phyloP scores from a whole-genome alignment of 2,329 filamentous ascomycete species.

The Fusarium sp. region DNA sequence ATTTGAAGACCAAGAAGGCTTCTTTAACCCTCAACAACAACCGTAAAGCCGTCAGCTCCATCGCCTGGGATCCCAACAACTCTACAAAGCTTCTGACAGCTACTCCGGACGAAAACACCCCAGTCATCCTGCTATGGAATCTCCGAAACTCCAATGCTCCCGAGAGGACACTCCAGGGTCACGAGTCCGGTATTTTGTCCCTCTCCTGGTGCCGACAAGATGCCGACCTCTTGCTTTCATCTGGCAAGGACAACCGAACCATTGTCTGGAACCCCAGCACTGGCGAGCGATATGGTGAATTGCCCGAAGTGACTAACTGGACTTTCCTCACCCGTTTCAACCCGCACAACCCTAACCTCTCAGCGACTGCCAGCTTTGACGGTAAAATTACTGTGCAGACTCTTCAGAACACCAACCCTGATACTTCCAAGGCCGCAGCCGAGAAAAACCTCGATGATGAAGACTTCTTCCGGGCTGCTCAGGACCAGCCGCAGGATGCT shows the following conservation, averaged over 20 bases:
- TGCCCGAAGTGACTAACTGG: constrained; percentile 99
- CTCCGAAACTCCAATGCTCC: constrained; percentile 95
- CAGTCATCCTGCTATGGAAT: constrained; percentile 93
- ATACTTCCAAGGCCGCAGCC: constrained; percentile 71
- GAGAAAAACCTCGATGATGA: constrained; percentile 83
- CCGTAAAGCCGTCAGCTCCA: constrained; percentile 91
- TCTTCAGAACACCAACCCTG: constrained; percentile 88
- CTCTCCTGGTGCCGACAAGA: constrained; percentile 96
- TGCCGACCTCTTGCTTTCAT: constrained; percentile 86
- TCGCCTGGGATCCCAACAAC: constrained; percentile 96
- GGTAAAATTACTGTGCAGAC: constrained; percentile 95
- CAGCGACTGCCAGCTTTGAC: constrained; percentile 96
- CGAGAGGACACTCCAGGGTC: constrained; percentile 86
- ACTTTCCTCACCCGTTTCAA: constrained; percentile 96
- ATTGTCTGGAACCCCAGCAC: constrained; percentile 97
- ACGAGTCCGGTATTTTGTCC: constrained; percentile 92
- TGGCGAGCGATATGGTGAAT: constrained; percentile 86
- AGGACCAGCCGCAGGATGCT: constrained; percentile 87
- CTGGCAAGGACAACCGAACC: constrained; percentile 95
- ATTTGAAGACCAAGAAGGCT: constrained; percentile 97
- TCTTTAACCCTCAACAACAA: constrained; percentile 96
- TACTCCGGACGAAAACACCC: constrained; percentile 86
- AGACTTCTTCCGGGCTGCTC: constrained; percentile 95
- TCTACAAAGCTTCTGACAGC: constrained; percentile 94
- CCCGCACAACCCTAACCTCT: constrained; percentile 88